phyloP scores from a whole-genome alignment of 177 flowering plant genomes.

The Telopea speciosissima region DNA sequence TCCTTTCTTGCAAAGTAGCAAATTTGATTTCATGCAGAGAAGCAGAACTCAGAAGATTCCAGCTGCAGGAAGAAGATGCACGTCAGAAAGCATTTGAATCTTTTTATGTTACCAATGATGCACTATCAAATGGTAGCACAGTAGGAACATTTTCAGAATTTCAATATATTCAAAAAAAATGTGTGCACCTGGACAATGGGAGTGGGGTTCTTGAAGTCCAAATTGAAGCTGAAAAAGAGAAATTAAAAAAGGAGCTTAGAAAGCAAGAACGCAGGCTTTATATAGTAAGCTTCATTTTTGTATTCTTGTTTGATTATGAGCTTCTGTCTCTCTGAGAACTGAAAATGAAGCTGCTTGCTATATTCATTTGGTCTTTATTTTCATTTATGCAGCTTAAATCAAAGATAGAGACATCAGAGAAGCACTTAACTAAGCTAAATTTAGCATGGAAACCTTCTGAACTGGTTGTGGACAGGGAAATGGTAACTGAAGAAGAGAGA shows the following conservation, averaged over 20 bases:
- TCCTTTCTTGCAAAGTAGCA: conserved; percentile 57
- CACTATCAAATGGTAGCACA: conserved; percentile 16
- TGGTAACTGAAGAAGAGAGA: conserved; percentile 76
- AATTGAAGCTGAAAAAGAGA: conserved; percentile 53
- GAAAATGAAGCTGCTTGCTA: not conserved
- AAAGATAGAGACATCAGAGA: conserved; percentile 61
- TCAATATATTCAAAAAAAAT: conserved; percentile 37
- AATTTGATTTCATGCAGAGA: conserved; percentile 55
- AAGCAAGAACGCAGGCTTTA: conserved; percentile 52
- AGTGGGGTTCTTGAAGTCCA: conserved; percentile 28
- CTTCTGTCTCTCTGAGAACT: not conserved
- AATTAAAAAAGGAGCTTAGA: conserved; percentile 54
- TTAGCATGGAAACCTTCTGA: conserved; percentile 46
- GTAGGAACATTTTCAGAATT: conserved; percentile 73
- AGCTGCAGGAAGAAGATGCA: conserved; percentile 66
- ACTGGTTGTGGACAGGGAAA: conserved; percentile 52
- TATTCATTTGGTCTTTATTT: not conserved
- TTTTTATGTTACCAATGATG: conserved; percentile 18
- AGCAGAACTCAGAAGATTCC: conserved; percentile 42
- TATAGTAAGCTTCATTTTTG: conserved; percentile 41
- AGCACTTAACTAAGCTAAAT: conserved; percentile 44
- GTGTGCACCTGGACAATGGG: conserved; percentile 14
- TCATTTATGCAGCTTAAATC: conserved; percentile 48
- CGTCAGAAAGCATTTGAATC: conserved; percentile 44
- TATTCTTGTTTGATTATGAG: not conserved